Conservation (phyloP, 2,329 filamentous ascomycete species). For the Xylaria sp. region DNA sequence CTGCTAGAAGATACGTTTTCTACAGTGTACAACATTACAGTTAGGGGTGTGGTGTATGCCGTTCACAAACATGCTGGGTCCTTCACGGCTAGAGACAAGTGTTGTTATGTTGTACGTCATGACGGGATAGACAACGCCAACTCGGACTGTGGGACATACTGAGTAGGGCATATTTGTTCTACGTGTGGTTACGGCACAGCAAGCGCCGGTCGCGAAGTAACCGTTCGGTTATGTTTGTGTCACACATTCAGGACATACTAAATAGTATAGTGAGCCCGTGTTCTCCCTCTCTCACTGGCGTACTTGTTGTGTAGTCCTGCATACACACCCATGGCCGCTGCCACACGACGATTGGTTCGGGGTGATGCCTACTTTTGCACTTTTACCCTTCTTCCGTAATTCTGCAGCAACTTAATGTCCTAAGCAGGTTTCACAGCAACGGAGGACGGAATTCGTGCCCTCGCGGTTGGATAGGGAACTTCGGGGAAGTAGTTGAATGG, state of each 20-base stretch:
- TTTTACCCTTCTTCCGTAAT: conserved; percentile 19
- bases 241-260: conserved; percentile 9
- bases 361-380: conserved; percentile 12
- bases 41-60: neutral
- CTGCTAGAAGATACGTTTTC: neutral
- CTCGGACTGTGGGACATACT: neutral
- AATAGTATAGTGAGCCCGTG: neutral
- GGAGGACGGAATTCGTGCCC: conserved; percentile 17
- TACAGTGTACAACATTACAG: neutral
- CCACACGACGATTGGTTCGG: conserved; percentile 31
- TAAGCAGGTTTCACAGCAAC: conserved; percentile 29
- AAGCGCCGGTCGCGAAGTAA: conserved; percentile 25
- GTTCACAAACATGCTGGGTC: neutral
- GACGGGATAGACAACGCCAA: neutral
- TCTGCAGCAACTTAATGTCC: conserved; percentile 19
- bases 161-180: neutral
- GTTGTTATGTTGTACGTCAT: neutral
- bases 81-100: neutral
- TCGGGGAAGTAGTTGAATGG: conserved; percentile 25
- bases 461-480: conserved; percentile 13
- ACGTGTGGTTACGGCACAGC: conserved; percentile 36
- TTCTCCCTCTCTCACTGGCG: conserved; percentile 11
- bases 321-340: conserved; percentile 13
- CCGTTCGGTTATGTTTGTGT: conserved; percentile 20
- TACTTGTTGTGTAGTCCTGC: conserved; percentile 21